These are phyloP conservation scores for Taxawa tesnikishii DNA, from an alignment of 2,329 filamentous ascomycete genomes.

Conservation along the genomic window DNA sequence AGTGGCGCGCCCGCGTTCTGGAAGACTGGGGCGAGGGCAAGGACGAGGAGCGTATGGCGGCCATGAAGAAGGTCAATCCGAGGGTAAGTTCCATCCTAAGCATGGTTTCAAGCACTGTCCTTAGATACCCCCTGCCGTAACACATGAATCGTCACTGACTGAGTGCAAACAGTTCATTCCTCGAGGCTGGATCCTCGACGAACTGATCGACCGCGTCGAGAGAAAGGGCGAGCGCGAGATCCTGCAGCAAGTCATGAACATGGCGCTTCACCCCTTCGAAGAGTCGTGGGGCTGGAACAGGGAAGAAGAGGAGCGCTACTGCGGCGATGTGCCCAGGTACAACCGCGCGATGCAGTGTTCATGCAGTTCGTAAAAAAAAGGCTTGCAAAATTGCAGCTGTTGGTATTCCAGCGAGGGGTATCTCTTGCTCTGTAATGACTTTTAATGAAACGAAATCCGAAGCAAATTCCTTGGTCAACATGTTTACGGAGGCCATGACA, in stretches of 20 bases:
- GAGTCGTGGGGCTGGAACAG: conserved; percentile 58
- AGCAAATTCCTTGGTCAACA: too few relatives aligned
- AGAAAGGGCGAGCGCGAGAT: conserved; percentile 72
- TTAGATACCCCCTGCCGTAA: too few relatives aligned
- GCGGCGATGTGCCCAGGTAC: conserved; percentile 68
- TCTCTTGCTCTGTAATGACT: too few relatives aligned
- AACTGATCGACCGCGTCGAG: conserved; percentile 81
- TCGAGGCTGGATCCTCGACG: conserved; percentile 83
- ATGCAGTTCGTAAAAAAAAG: conserved; percentile 79
- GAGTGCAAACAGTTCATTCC: conserved; percentile 75
- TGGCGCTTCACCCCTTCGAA: conserved; percentile 74
- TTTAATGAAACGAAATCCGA: too few relatives aligned
- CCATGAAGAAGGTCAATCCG: conserved; percentile 82
- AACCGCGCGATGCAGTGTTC: conserved; percentile 84
- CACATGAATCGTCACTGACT: too few relatives aligned
- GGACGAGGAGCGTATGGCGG: conserved; percentile 44
- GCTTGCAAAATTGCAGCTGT: too few relatives aligned
- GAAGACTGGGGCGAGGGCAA: conserved; percentile 61
- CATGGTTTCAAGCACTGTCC: too few relatives aligned
- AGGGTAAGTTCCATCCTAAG: conserved; percentile 47
- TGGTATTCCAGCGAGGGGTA: too few relatives aligned
- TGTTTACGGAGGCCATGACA: too few relatives aligned
- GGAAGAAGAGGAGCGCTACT: conserved; percentile 71
- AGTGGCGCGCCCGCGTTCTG: conserved; percentile 57
- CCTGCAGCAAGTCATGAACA: conserved; percentile 63